Percentiles rank a stretch among this genome's conserved stretches.
phyloP scores from a whole-genome alignment of 768 basidiomycete species.

The Pulveroboletus sp. region DNA sequence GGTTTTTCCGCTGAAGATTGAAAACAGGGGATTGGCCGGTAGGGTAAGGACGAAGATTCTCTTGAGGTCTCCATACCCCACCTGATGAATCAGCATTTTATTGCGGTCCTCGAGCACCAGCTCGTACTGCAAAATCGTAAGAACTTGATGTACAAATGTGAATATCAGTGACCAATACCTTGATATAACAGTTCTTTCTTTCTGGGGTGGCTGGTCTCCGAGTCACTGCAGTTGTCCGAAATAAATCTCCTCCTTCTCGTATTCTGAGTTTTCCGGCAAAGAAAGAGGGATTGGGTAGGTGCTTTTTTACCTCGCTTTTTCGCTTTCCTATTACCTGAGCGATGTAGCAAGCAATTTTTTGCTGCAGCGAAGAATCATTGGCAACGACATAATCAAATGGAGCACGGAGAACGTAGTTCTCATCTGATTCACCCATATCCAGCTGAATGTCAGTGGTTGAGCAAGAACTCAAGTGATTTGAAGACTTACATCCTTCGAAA shows the following conservation, averaged over 20 bases:
- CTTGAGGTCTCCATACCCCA: neutral
- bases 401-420: neutral
- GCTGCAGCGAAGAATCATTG: neutral
- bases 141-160: too few species aligned
- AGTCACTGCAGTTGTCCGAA: neutral
- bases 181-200: too few species aligned
- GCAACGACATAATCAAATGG: neutral
- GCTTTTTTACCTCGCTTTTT: neutral
- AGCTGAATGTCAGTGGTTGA: neutral
- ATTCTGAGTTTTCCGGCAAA: neutral
- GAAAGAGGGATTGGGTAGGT: too few species aligned
- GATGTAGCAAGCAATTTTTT: neutral
- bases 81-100: too few species aligned
- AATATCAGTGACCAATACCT: too few species aligned
- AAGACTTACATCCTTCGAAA: neutral
- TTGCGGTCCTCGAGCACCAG: neutral
- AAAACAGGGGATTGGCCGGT: neutral
- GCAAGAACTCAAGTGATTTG: too few species aligned
- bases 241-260: neutral
- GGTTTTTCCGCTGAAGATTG: neutral
- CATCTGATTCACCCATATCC: neutral
- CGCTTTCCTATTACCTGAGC: neutral
- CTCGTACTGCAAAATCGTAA: neutral
- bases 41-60: neutral
- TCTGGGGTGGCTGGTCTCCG: too few species aligned